A percentile compares a stretch with the other conserved stretches of the same genome.
Evolutionary conservation across 768 basidiomycete species (phyloP).

Genomic region (Amanita exitialis): DNA sequence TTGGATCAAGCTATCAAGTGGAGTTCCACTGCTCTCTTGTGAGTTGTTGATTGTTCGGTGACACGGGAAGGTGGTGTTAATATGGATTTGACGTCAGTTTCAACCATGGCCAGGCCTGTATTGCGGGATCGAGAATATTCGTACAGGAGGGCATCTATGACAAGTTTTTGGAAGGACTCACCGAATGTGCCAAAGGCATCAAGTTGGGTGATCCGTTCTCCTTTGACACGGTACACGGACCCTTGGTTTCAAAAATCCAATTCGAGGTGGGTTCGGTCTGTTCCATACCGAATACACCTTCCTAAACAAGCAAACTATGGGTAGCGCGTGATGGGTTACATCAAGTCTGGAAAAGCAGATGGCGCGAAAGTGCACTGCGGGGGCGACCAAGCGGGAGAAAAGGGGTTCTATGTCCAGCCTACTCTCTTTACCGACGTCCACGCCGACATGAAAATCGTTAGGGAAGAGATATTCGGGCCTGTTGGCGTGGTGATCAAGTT

Average conservation of each 20-base stretch:
- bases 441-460: constrained; percentile 60
- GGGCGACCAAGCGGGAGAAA: constrained; percentile 43
- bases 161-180: constrained; percentile 56
- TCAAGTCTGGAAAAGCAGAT: constrained; percentile 57
- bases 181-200: constrained; percentile 34
- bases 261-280: constrained; percentile 40
- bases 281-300: background rate
- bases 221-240: constrained; percentile 53
- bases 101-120: constrained; percentile 70
- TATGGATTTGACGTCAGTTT: constrained; percentile 25
- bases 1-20: constrained; percentile 66
- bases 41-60: constrained; percentile 16
- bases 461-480: constrained; percentile 71
- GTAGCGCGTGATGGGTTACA: constrained; percentile 64
- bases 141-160: constrained; percentile 78
- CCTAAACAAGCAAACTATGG: background rate
- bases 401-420: constrained; percentile 66
- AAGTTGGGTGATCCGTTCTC: constrained; percentile 62
- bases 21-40: constrained; percentile 70
- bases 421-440: constrained; percentile 60
- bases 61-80: background rate
- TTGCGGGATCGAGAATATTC: constrained; percentile 76
- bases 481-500: constrained; percentile 68
- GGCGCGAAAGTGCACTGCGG: constrained; percentile 59
- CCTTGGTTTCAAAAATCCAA: constrained; percentile 63